phyloP scores from a whole-genome alignment of 2,329 filamentous ascomycete genomes.

The Exophiala spinifera region DNA sequence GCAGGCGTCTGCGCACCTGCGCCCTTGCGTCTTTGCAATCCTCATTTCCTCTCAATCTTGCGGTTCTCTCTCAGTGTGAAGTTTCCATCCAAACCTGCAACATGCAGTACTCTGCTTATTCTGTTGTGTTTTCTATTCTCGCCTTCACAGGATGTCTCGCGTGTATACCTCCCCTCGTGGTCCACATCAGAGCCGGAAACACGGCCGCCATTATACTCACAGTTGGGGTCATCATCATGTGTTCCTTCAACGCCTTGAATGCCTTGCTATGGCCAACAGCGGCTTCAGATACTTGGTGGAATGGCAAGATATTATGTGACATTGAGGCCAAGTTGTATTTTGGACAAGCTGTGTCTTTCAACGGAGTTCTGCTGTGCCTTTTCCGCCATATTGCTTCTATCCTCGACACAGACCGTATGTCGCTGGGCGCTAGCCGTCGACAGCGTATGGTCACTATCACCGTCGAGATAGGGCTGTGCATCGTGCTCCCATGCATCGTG shows the following conservation, averaged over 20 bases:
- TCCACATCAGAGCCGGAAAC: constrained; percentile 61
- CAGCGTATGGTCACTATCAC: constrained; percentile 47
- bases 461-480: constrained; percentile 56
- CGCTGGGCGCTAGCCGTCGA: constrained; percentile 48
- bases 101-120: constrained; percentile 7
- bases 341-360: constrained; percentile 51
- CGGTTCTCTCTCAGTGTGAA: no score
- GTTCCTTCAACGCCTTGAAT: constrained; percentile 60
- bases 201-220: constrained; percentile 58
- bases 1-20: background rate
- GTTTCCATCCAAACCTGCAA: background rate
- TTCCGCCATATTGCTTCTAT: constrained; percentile 59
- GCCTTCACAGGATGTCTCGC: constrained; percentile 16
- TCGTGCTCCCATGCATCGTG: constrained; percentile 53
- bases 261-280: constrained; percentile 63
- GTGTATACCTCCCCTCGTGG: constrained; percentile 50
- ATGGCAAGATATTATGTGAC: constrained; percentile 62
- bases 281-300: constrained; percentile 54
- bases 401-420: constrained; percentile 57
- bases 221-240: constrained; percentile 54
- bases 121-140: constrained; percentile 12
- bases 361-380: constrained; percentile 56
- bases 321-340: constrained; percentile 59
- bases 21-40: no score
- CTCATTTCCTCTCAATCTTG: no score